These are phyloP conservation scores for Acidiella bohemica DNA, from an alignment of 495 filamentous ascomycete genomes.

Conservation along the genomic window DNA sequence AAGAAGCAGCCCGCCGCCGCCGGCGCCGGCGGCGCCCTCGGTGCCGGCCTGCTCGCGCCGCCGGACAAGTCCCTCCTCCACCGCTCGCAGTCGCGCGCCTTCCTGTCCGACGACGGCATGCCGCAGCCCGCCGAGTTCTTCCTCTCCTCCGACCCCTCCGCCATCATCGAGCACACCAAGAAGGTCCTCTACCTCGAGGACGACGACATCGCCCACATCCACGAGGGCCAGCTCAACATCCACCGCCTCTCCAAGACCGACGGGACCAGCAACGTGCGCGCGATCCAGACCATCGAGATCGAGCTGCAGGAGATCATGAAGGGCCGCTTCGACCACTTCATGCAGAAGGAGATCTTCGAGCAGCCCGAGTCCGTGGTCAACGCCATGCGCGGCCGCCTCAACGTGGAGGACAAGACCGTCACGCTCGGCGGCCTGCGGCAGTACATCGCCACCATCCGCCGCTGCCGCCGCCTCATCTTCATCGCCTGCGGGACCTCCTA, in stretches of 20 bases:
- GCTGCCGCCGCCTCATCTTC: constrained; percentile 93
- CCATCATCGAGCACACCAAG: constrained; percentile 98
- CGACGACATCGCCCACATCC: constrained; percentile 98
- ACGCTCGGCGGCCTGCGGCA: constrained; percentile 90
- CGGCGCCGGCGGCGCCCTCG: constrained; percentile 18
- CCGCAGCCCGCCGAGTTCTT: constrained; percentile 99
- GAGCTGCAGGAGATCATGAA: constrained; percentile 99
- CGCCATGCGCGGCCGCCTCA: constrained; percentile 97
- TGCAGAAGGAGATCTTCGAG: constrained; percentile 99
- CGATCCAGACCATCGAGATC: constrained; percentile 94
- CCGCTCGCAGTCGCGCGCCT: constrained; percentile 93
- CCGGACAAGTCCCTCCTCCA: constrained; percentile 95
- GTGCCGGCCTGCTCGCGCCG: constrained; percentile 60
- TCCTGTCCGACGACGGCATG: constrained; percentile 93
- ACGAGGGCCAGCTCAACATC: constrained; percentile 96
- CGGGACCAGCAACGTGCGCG: constrained; percentile 88
- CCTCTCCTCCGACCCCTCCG: constrained; percentile 92
- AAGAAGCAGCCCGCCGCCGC: constrained; percentile 48
- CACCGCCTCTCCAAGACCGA: constrained; percentile 94
- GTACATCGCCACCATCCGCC: constrained; percentile 90
- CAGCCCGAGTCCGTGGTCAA: constrained; percentile 98
- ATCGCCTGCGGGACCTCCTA: constrained; percentile 96
- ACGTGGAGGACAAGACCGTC: constrained; percentile 80
- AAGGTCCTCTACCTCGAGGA: constrained; percentile 99
- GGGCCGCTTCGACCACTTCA: constrained; percentile 99